Conservation (phyloP, 2,329 filamentous ascomycete genomes). For the Purpureocillium lavendulum region DNA sequence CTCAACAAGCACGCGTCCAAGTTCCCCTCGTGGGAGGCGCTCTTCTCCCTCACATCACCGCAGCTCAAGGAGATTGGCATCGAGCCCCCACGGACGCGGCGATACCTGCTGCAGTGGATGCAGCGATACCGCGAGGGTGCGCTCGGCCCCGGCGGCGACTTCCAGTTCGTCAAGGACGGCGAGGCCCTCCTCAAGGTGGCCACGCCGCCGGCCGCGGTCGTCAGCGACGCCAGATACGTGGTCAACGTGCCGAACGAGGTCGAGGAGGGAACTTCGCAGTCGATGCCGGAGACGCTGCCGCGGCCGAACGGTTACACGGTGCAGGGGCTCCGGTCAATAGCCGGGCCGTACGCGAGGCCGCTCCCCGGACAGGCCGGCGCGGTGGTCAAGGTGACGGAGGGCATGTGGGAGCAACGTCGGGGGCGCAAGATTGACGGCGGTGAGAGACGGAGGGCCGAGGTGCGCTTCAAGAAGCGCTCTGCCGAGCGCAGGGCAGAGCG, state of each 20-base stretch:
- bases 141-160: conserved; percentile 76
- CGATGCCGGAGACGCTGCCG: conserved; percentile 10
- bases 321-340: conserved; percentile 58
- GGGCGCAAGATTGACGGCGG: conserved; percentile 94
- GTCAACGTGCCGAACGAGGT: conserved; percentile 45
- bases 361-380: conserved; percentile 58
- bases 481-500: conserved; percentile 67
- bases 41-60: conserved; percentile 72
- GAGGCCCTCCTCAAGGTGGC: conserved; percentile 41
- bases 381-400: conserved; percentile 64
- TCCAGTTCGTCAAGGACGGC: conserved; percentile 58
- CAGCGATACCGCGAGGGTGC: conserved; percentile 72
- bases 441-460: conserved; percentile 79
- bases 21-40: conserved; percentile 80
- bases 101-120: conserved; percentile 82
- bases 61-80: conserved; percentile 79
- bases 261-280: conserved; percentile 16
- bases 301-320: conserved; percentile 50
- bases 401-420: conserved; percentile 84
- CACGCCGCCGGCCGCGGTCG: conserved; percentile 26
- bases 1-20: conserved; percentile 77
- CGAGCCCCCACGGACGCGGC: conserved; percentile 72
- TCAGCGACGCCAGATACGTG: conserved; percentile 40
- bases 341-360: conserved; percentile 65
- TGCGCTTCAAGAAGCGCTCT: conserved; percentile 77